phyloP scores from a whole-genome alignment of 1,284 basidiomycete species.

The Calocybe gambosa region DNA sequence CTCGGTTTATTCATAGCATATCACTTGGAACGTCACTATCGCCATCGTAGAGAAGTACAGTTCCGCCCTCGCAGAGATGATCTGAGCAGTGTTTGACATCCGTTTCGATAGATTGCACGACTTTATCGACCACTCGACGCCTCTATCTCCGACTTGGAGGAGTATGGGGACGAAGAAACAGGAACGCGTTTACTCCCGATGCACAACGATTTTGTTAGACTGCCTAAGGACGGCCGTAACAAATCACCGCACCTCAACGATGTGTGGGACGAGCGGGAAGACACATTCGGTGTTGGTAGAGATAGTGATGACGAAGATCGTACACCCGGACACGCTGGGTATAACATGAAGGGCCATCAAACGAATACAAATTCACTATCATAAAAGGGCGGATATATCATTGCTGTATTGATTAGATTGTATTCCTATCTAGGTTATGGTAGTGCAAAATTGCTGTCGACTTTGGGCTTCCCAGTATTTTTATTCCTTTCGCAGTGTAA shows the following conservation, averaged over 20 bases:
- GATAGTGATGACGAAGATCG: conserved; percentile 52
- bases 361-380: conserved; percentile 7
- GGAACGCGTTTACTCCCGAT: conserved; percentile 57
- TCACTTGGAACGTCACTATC: conserved; percentile 67
- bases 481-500: too few species aligned
- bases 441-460: too few species aligned
- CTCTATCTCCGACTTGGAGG: conserved; percentile 46
- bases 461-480: too few species aligned
- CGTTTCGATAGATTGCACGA: conserved; percentile 52
- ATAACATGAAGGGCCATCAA: neutral
- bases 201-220: conserved; percentile 25
- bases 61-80: neutral
- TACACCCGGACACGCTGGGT: conserved; percentile 6
- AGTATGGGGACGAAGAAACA: conserved; percentile 38
- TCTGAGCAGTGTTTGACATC: neutral
- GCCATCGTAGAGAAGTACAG: conserved; percentile 65
- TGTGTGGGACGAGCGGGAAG: conserved; percentile 76
- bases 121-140: conserved; percentile 65
- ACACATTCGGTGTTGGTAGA: conserved; percentile 64
- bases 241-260: conserved; percentile 42
- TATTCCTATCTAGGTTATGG: neutral
- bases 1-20: conserved; percentile 67
- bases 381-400: neutral
- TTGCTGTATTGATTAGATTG: neutral
- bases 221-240: conserved; percentile 16